These are phyloP conservation scores for Fraxinus baroniana DNA, from an alignment of 305 asterid genomes.

Conservation along the genomic window DNA sequence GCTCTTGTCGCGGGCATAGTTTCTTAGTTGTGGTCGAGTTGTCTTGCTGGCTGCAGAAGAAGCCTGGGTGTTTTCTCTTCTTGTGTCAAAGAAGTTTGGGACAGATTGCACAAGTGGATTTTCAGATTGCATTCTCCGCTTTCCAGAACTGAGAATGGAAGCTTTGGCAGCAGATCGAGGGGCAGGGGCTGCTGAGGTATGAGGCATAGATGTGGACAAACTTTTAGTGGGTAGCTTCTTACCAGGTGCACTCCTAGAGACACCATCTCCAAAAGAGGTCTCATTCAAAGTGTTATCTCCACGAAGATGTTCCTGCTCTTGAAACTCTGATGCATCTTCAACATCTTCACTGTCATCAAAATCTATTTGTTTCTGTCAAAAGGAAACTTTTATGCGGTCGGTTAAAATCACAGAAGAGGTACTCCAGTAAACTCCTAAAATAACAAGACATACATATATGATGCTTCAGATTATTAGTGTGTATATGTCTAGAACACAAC, in stretches of 20 bases:
- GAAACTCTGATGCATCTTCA: conserved; percentile 53
- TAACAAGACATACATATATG: conserved; percentile 20
- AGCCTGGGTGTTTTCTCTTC: conserved; percentile 81
- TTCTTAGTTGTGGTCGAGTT: conserved; percentile 57
- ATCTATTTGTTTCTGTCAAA: conserved; percentile 69
- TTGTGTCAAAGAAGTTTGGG: not conserved
- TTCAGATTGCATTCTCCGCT: conserved; percentile 69
- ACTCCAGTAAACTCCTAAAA: conserved; percentile 32
- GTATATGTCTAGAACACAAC: conserved; percentile 35
- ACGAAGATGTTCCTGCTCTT: conserved; percentile 35
- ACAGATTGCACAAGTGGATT: conserved; percentile 84
- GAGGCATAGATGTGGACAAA: conserved; percentile 53
- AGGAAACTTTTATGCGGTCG: conserved; percentile 48
- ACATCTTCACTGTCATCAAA: conserved; percentile 70
- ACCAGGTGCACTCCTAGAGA: conserved; percentile 42
- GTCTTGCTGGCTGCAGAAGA: conserved; percentile 61
- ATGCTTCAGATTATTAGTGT: conserved; percentile 23
- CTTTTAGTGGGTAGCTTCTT: conserved; percentile 61
- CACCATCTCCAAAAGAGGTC: conserved; percentile 45
- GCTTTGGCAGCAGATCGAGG: conserved; percentile 56
- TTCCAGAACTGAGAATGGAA: conserved; percentile 46
- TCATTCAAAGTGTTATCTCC: conserved; percentile 42
- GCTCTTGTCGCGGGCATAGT: conserved; percentile 65
- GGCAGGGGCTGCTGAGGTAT: conserved; percentile 52
- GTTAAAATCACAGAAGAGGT: conserved; percentile 50